Evolutionary conservation across 305 asterid genomes (phyloP).

Genomic region (Rubia peregrina): DNA sequence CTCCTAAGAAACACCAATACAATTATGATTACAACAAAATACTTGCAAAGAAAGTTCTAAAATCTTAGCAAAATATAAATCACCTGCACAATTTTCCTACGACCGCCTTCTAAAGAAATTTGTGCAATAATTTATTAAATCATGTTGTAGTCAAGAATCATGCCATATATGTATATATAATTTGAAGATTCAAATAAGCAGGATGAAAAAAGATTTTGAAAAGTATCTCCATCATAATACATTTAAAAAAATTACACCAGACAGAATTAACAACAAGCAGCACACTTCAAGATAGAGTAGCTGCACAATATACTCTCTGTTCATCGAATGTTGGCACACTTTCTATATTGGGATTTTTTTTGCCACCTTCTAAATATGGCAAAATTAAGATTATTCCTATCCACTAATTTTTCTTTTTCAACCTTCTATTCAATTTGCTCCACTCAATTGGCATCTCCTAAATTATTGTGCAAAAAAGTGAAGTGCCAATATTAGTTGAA

Average conservation of each 20-base stretch:
- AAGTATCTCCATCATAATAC: background rate
- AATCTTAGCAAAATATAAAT: background rate
- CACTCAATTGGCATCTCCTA: too few species aligned
- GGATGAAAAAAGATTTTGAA: background rate
- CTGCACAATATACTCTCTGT: background rate
- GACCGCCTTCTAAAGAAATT: background rate
- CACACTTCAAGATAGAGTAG: background rate
- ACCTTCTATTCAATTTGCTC: too few species aligned
- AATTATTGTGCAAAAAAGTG: too few species aligned
- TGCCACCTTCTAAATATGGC: too few species aligned
- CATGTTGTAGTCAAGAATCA: background rate
- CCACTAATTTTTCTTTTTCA: too few species aligned
- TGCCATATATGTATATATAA: background rate
- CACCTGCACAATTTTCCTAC: background rate
- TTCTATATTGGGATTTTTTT: too few species aligned
- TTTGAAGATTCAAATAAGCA: background rate
- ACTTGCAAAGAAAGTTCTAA: constrained; percentile 25
- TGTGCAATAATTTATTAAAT: background rate
- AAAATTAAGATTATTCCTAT: too few species aligned
- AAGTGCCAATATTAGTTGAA: too few species aligned
- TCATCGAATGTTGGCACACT: background rate
- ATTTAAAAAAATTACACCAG: background rate
- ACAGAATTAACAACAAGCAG: background rate
- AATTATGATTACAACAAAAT: constrained; percentile 9
- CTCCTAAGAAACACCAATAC: background rate